Conservation (phyloP, 345 rosid genomes). For the Linum lewisii region DNA sequence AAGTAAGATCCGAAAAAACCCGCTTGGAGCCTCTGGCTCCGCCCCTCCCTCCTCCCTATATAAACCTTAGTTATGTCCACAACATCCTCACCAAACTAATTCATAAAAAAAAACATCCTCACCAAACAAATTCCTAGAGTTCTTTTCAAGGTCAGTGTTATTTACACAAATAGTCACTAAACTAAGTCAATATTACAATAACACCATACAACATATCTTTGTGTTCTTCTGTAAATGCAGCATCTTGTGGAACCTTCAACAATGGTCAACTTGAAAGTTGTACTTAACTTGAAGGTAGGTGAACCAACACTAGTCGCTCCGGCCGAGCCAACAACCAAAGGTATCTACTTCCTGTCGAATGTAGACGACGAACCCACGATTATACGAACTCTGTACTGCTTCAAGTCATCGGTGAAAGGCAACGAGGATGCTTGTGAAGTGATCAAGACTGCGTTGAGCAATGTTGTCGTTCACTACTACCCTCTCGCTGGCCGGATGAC, state of each 20-base stretch:
- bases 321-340: background rate
- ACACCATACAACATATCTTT: too few relatives aligned
- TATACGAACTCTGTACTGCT: background rate
- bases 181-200: too few relatives aligned
- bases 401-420: background rate
- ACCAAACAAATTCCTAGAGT: too few relatives aligned
- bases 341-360: slow-evolving; percentile 5
- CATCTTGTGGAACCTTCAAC: background rate
- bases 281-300: background rate
- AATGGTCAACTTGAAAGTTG: background rate
- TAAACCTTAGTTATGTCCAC: too few relatives aligned
- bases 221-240: background rate
- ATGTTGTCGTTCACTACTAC: slow-evolving; percentile 3
- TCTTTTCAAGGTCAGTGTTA: too few relatives aligned
- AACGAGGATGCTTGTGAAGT: background rate
- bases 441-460: background rate
- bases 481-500: slow-evolving; percentile 5
- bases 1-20: too few relatives aligned
- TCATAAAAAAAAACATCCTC: too few relatives aligned
- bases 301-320: background rate
- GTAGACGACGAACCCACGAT: background rate
- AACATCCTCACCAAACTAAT: too few relatives aligned
- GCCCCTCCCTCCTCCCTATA: too few relatives aligned
- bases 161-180: too few relatives aligned
- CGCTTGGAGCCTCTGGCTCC: too few relatives aligned